Conservation (phyloP, 176 grass and related monocot genomes). For the Microstegium vimineum region DNA sequence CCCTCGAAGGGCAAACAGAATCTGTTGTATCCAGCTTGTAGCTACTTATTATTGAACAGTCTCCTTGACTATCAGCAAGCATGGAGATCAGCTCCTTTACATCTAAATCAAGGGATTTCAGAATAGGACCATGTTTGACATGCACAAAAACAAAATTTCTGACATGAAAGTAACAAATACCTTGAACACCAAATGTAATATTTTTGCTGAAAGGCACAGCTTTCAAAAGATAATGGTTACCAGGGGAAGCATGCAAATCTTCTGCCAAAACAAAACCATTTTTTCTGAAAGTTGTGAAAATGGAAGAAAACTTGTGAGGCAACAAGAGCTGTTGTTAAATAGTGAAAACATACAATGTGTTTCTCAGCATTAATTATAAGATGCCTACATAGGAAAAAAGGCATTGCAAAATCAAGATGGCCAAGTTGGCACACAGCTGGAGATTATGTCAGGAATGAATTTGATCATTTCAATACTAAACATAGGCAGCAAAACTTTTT, state of each 20-base stretch:
- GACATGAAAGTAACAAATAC: constrained; percentile 33
- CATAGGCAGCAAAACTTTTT: not conserved
- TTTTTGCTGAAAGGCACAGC: constrained; percentile 97
- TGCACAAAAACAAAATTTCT: not conserved
- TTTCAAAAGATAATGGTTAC: constrained; percentile 82
- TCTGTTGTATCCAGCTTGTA: constrained; percentile 76
- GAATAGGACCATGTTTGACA: not conserved
- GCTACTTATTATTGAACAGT: constrained; percentile 76
- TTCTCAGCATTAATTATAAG: not conserved
- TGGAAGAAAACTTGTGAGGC: constrained; percentile 17
- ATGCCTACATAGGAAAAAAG: not conserved
- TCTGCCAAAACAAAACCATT: constrained; percentile 91
- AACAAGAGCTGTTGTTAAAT: not conserved
- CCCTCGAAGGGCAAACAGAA: constrained; percentile 89
- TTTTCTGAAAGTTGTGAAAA: constrained; percentile 54
- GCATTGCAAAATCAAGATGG: constrained; percentile 10
- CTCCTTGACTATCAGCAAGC: constrained; percentile 84
- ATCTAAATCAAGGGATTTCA: constrained; percentile 47
- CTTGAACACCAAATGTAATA: constrained; percentile 88
- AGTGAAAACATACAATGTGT: not conserved
- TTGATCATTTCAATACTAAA: constrained; percentile 7
- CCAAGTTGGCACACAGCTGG: not conserved
- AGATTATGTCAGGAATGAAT: constrained; percentile 3
- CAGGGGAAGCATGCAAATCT: constrained; percentile 71
- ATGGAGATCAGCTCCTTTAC: constrained; percentile 85